Evolutionary conservation across 768 basidiomycete species (phyloP), one percentile per base, ranked within the genome.

Genomic region (Amanita thiersii): DNA sequence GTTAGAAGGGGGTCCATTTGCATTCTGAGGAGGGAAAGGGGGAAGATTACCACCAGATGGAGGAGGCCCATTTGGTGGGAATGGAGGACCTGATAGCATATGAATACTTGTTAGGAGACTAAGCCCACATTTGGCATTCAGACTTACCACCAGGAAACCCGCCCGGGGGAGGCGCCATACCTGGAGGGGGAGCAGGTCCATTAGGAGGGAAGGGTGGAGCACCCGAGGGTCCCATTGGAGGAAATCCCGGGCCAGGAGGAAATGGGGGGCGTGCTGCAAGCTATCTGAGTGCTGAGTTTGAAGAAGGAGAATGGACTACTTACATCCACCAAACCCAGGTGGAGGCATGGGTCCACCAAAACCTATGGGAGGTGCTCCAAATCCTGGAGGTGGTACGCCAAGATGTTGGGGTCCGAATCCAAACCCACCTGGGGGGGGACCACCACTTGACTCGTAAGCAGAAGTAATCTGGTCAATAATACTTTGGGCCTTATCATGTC

Each of bases 381-480:
- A 70, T 15, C 63, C 64, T 23, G 68, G 66, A n/a, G 69, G 66
- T 8, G 79, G 76, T 1, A 64, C 72, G 39, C 72, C 75, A 38
- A 88, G 68, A 60, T 87, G 85, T 46, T 86, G 86, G 29, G 86
- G 85, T 17, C 85, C 85, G 51, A 88, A 88, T 5, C 85, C 85
- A 48, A 89, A 90, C 3, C 88, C 87, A 39, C 87, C 87, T 8
- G 86, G 86, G 50, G 88, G 88, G 29, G 87, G 88, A 2, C 86
- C 86, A 39, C 81, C 81, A 31, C 86, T 80, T 20, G 73, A 75
- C 63, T 98, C 94, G 56, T 94, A 96, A 18, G 86, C 81, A 15
- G 86, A 81, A 26, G 91, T 93, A 62, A 99, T 98, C 62, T 94
- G 89, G 74, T 99, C 94, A 58, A 99, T 98, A 59, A 98, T 91